Evolutionary conservation across 2,329 filamentous ascomycete genomes (phyloP).

Genomic region (Pseudogymnoascus sp.): DNA sequence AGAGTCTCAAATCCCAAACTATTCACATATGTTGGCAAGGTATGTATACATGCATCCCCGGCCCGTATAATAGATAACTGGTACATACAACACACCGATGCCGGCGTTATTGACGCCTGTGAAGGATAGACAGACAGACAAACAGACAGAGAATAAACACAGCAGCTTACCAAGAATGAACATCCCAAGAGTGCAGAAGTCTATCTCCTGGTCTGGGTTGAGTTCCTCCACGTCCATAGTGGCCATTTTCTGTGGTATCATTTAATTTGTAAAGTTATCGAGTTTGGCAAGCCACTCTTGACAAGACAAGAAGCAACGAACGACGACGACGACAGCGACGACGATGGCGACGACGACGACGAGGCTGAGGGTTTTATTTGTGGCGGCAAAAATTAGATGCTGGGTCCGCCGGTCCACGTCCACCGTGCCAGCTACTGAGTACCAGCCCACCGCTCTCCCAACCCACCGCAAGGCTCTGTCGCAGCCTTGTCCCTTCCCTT

Average conservation of each 20-base stretch:
- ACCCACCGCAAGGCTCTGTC: conserved; percentile 1
- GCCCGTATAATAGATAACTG: neutral
- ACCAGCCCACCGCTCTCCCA: too few relatives aligned
- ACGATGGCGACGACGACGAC: neutral
- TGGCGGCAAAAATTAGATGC: neutral
- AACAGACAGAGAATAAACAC: neutral
- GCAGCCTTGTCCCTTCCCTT: too few relatives aligned
- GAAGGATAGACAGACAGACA: neutral
- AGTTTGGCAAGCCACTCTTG: neutral
- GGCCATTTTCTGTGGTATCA: conserved; percentile 19
- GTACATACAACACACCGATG: neutral
- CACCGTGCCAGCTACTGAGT: too few relatives aligned
- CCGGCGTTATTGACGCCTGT: neutral
- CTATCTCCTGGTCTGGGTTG: conserved; percentile 36
- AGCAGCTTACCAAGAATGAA: conserved; percentile 56
- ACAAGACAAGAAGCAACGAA: neutral
- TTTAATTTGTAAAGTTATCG: neutral
- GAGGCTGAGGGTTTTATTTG: conserved; percentile 3
- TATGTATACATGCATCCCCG: neutral
- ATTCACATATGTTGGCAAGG: neutral
- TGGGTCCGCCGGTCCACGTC: neutral
- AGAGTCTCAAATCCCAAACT: neutral
- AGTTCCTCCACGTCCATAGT: conserved; percentile 22
- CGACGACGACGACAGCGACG: neutral
- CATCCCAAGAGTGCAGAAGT: conserved; percentile 65